These are phyloP conservation scores for Boeremia exigua DNA, from an alignment of 2,329 filamentous ascomycete species.

Conservation along the genomic window DNA sequence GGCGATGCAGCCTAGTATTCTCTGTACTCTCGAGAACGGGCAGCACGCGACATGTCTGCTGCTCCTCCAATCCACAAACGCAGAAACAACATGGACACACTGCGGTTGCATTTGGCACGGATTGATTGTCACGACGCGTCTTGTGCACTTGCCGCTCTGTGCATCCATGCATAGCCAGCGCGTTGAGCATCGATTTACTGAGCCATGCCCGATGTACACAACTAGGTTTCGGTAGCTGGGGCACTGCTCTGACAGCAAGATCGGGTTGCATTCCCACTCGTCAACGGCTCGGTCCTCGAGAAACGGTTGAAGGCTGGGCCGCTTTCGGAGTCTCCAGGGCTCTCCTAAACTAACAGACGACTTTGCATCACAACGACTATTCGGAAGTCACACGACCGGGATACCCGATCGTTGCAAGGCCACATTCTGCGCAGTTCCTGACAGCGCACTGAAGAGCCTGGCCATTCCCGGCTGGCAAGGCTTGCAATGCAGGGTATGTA, in stretches of 20 bases:
- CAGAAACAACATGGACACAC: neutral
- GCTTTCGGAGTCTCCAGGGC: neutral
- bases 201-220: conserved; percentile 13
- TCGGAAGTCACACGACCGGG: neutral
- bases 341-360: conserved; percentile 7
- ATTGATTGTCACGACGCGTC: conserved; percentile 11
- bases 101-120: neutral
- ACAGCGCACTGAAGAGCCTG: neutral
- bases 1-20: neutral
- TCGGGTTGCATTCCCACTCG: conserved; percentile 18
- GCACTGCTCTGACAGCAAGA: conserved; percentile 12
- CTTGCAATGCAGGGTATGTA: neutral
- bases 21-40: neutral
- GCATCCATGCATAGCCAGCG: conserved; percentile 10
- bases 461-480: neutral
- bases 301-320: conserved; percentile 12
- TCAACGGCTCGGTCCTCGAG: conserved; percentile 15
- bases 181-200: conserved; percentile 2
- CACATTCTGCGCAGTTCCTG: neutral
- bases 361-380: neutral
- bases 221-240: conserved; percentile 12
- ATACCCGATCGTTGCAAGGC: neutral
- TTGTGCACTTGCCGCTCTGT: conserved; percentile 12
- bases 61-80: neutral
- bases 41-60: neutral